Conservation (phyloP, 176 grass and related monocot genomes). For the Melocanna baccifera region DNA sequence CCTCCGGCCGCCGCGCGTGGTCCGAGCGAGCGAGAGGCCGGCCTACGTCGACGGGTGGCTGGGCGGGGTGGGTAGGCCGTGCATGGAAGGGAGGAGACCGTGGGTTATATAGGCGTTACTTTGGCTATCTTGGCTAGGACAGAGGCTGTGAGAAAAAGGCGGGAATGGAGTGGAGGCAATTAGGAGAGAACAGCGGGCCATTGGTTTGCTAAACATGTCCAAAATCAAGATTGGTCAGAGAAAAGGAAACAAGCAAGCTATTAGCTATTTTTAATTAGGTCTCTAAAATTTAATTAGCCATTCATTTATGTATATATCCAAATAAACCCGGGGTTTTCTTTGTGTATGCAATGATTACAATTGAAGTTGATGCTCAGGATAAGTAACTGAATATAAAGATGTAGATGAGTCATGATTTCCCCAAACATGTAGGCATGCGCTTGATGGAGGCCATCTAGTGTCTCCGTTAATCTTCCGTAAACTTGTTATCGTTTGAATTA, state of each 20-base stretch:
- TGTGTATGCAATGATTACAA: too few species aligned
- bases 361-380: too few species aligned
- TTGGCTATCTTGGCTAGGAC: background rate
- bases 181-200: background rate
- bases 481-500: too few species aligned
- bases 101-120: background rate
- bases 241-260: background rate
- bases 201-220: slow-evolving; percentile 7
- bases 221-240: background rate
- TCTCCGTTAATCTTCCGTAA: too few species aligned
- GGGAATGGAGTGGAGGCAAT: background rate
- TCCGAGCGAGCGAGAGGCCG: slow-evolving; percentile 23
- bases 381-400: too few species aligned
- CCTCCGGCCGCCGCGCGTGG: slow-evolving; percentile 29
- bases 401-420: too few species aligned
- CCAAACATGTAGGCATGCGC: too few species aligned
- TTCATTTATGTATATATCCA: too few species aligned
- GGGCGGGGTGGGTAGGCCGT: slow-evolving; percentile 2
- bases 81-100: background rate
- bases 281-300: too few species aligned
- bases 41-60: slow-evolving; percentile 14
- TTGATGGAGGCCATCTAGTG: too few species aligned
- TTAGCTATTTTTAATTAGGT: too few species aligned
- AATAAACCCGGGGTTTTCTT: too few species aligned
- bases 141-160: slow-evolving; percentile 24